A percentile compares a stretch with the other conserved stretches of the same genome.
Evolutionary conservation across 2,329 filamentous ascomycete species (phyloP).

Genomic region (Beauveria rudraprayagi): DNA sequence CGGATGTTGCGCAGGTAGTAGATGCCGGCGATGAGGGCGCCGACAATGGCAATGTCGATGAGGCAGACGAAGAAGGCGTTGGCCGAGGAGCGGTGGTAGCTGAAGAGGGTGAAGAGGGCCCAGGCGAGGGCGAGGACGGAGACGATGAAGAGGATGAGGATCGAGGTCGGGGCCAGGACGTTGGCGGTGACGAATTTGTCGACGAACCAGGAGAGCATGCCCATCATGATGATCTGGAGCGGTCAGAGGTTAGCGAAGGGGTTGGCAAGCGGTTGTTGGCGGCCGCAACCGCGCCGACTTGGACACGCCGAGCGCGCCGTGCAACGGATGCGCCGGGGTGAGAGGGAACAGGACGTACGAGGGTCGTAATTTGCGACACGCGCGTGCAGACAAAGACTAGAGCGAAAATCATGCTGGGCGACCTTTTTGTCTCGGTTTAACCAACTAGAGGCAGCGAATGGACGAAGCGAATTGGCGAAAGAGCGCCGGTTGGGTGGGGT

Average conservation of each 20-base stretch:
- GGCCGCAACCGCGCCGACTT: neutral
- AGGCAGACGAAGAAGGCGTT: constrained; percentile 55
- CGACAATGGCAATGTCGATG: constrained; percentile 54
- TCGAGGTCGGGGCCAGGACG: constrained; percentile 50
- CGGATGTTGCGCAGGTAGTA: constrained; percentile 52
- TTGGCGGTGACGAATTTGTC: constrained; percentile 50
- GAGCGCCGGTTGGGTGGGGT: neutral
- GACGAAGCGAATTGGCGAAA: too few species aligned
- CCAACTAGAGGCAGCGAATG: neutral
- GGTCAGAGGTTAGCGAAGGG: constrained; percentile 6
- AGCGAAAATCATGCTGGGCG: constrained; percentile 50
- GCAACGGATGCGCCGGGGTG: neutral
- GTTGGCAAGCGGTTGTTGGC: neutral
- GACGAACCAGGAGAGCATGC: constrained; percentile 61
- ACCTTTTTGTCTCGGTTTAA: neutral
- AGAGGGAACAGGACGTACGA: constrained; percentile 28
- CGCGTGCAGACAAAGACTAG: constrained; percentile 56
- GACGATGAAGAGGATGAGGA: constrained; percentile 61
- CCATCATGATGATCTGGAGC: constrained; percentile 52
- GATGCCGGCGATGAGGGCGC: constrained; percentile 55
- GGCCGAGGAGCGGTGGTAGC: constrained; percentile 52
- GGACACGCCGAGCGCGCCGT: too few species aligned
- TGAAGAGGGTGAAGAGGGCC: constrained; percentile 58
- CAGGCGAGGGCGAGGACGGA: constrained; percentile 55
- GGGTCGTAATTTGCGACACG: constrained; percentile 52